Base-by-base conservation (phyloP, 176 grass and related monocot species). In the Poa annua region DNA sequence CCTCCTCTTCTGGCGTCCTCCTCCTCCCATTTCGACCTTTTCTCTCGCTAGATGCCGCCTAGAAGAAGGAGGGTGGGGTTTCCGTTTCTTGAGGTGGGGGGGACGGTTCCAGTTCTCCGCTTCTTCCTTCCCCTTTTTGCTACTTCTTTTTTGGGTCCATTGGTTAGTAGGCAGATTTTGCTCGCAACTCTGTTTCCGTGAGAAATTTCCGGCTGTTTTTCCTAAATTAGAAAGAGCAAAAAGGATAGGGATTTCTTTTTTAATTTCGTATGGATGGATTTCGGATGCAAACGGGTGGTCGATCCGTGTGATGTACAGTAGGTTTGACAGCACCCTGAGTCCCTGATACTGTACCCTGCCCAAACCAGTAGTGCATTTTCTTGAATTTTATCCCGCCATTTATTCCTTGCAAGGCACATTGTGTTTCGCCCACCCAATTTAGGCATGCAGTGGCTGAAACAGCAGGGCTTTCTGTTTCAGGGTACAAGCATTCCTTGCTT, bases 381-480 rank as follows among this genome's bases (percentile, higher is more conserved):
- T 64, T 48, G 76, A 64, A 64, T 79, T 62, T 42, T 59, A n/a
- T 34, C 14, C 41, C 11, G 33, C 0, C 2, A 1, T 33, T 33
- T 55, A 4, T 21, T 41, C 24, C 4, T 35, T 22, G 24, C 7
- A 65, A 65, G 24, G 20, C 33, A 34, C 24, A 33, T 36, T 73
- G 70, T 4, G 14, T 50, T 29, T 10, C 6, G 22, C 44, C 70
- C 70, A 73, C 32, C 41, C 5, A 61, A 42, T 32, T 48, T 62
- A 67, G 12, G 15, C 21, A 20, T 56, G 50, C 16, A 57, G 36
- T 45, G 57, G 66, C 69, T 83, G 17, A 34, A 54, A 7, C 21
- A 45, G 15, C 20, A 14, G 21, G 77, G 77, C 59, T 66, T 21
- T 69, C 66, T 69, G 66, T 69, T 79, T 22, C 74, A 42, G 76